phyloP scores from a whole-genome alignment of 2,329 filamentous ascomycete species.

The Mycocentrospora acerina region DNA sequence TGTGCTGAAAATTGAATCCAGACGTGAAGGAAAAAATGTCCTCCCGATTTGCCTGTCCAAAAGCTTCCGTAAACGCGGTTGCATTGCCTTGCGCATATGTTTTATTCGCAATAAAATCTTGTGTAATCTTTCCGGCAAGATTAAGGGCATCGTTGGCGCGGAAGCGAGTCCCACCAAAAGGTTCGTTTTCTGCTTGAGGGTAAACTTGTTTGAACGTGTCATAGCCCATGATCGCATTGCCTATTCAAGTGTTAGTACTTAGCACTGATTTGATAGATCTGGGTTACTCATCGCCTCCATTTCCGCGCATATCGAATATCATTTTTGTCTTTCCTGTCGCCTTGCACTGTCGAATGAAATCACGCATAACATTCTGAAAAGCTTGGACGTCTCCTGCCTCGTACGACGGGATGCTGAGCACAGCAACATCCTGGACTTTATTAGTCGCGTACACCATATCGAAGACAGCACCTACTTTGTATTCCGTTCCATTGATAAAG shows the following conservation, averaged over 20 bases:
- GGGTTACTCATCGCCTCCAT: constrained; percentile 49
- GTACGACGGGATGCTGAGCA: constrained; percentile 50
- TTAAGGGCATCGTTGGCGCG: constrained; percentile 48
- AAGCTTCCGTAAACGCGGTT: constrained; percentile 29
- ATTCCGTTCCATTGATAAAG: constrained; percentile 44
- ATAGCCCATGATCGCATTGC: constrained; percentile 46
- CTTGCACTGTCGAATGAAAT: constrained; percentile 52
- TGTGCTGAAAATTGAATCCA: constrained; percentile 37
- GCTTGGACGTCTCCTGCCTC: constrained; percentile 28
- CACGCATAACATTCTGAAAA: constrained; percentile 44
- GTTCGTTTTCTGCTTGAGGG: constrained; percentile 43
- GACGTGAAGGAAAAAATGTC: constrained; percentile 28
- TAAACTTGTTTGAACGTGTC: constrained; percentile 58
- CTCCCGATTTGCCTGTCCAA: constrained; percentile 20
- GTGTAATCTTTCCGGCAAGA: constrained; percentile 33
- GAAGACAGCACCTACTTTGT: constrained; percentile 35
- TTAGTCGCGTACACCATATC: constrained; percentile 34
- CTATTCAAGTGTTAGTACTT: constrained; percentile 29
- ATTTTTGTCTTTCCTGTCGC: constrained; percentile 58
- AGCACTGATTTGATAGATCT: background rate
- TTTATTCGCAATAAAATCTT: constrained; percentile 31
- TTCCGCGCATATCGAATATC: constrained; percentile 64
- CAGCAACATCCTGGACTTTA: constrained; percentile 46
- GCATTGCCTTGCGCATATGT: constrained; percentile 32
- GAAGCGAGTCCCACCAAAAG: constrained; percentile 51